Evolutionary conservation across 495 filamentous ascomycete species (phyloP), one percentile per base, ranked within the genome.

Genomic region (Aspergillus bridgeri): DNA sequence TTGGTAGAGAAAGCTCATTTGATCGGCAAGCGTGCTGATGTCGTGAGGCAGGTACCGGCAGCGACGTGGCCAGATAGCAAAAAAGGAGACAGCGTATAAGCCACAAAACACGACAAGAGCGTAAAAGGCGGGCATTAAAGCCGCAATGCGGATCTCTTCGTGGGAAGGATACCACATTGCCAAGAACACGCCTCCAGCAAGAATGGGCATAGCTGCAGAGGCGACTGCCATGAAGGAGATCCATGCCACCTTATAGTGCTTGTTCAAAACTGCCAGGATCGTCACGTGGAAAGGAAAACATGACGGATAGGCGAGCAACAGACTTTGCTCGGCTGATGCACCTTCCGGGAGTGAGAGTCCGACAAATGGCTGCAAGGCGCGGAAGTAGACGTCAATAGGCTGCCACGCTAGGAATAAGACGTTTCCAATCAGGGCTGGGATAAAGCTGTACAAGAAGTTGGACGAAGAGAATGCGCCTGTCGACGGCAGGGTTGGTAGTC

Each of bases 381-480:
- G 87, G 63, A 92, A 78, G 62, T 83, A 84, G 56, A 86, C 75
- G 69, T 95, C 90, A 57, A 96, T 80, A 13, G 86, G 78, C 59
- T 92, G 89, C 76, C 89, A 89, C 54, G 81, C 74, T 46, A 96
- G 86, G 72, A 89, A 92, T 22, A 92, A 70, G 23, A 90, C 54
- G 62, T 88, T 87, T 20, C 88, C 92, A 17, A 95, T 77, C 2
- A 91, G 56, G 1, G 86, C 84, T 0, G 92, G 92, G 51, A 96
- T 60, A 68, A 96, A 94, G 68, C 84, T 86, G 77, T 90, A 96
- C 51, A 95, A 72, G 75, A 96, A 96, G 71, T 95, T 88, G 48
- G 91, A 89, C 2, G 89, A 74, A 5, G 90, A 94, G 67, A 92
- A 96, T 33, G 87, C 90, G 33, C 74, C 75, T 0, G 72, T 62